Evolutionary conservation across 192 early-diverging fungal genomes (phyloP).

Genomic region (Entophlyctis luteolus): DNA sequence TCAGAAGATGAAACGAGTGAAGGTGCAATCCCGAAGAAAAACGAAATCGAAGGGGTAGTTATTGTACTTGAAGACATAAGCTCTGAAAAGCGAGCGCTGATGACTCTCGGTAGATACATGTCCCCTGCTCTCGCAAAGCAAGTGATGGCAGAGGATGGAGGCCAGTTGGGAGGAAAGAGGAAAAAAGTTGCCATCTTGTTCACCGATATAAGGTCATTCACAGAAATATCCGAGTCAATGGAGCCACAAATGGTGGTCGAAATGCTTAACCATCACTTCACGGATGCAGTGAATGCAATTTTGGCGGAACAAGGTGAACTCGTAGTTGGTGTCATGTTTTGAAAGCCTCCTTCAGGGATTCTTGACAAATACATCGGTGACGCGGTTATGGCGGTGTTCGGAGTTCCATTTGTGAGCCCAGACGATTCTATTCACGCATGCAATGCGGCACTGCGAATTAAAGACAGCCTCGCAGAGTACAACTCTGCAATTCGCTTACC

Average conservation of each 20-base stretch:
- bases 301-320: slow-evolving; percentile 42
- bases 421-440: slow-evolving; percentile 54
- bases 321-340: neutral
- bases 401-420: slow-evolving; percentile 47
- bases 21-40: slow-evolving; percentile 5
- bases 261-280: slow-evolving; percentile 54
- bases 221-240: slow-evolving; percentile 45
- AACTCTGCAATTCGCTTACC: slow-evolving; percentile 28
- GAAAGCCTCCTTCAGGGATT: slow-evolving; percentile 30
- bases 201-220: slow-evolving; percentile 47
- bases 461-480: slow-evolving; percentile 34
- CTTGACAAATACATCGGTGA: slow-evolving; percentile 58
- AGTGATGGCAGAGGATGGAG: slow-evolving; percentile 52
- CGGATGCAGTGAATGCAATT: slow-evolving; percentile 55
- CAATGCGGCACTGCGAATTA: slow-evolving; percentile 51
- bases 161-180: slow-evolving; percentile 46
- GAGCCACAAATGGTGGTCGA: slow-evolving; percentile 55
- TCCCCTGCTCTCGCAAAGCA: slow-evolving; percentile 54
- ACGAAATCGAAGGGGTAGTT: slow-evolving; percentile 50
- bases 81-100: slow-evolving; percentile 50
- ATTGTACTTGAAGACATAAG: slow-evolving; percentile 52
- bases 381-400: slow-evolving; percentile 59
- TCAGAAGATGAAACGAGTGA: slow-evolving; percentile 39
- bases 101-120: slow-evolving; percentile 58
- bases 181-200: slow-evolving; percentile 40